A percentile compares a stretch with the other conserved stretches of the same genome.
Evolutionary conservation across 208 protist species (phyloP).

Genomic region (Wallacemonas rigidus): DNA sequence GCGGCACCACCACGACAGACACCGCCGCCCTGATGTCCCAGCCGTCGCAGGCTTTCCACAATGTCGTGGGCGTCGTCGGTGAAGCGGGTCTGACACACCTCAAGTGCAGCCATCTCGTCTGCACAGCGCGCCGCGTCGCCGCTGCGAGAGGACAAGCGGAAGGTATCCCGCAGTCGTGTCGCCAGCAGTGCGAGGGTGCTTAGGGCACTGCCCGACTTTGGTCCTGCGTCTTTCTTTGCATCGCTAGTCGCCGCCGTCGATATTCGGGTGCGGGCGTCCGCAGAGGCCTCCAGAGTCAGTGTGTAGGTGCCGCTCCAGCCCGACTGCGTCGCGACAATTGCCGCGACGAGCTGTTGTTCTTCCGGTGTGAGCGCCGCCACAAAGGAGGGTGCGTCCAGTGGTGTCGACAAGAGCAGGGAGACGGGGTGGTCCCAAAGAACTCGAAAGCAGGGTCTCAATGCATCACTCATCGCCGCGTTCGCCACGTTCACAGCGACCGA

Average conservation of each 20-base stretch:
- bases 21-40: no score
- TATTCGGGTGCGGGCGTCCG: no score
- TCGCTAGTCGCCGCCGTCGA: no score
- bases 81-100: background rate
- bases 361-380: background rate
- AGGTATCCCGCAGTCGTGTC: background rate
- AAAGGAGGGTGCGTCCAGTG: background rate
- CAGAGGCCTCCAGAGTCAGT: no score
- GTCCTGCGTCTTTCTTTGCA: background rate
- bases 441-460: background rate
- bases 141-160: background rate
- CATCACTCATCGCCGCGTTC: background rate
- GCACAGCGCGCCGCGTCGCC: background rate
- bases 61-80: conserved; percentile 4
- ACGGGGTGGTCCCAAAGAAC: background rate
- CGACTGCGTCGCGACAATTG: background rate
- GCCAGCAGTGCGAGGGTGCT: background rate
- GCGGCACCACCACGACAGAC: background rate
- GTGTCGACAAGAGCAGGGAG: background rate
- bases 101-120: background rate
- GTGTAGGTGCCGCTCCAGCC: no score
- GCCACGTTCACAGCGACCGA: background rate
- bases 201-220: background rate
- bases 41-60: background rate
- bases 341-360: background rate